phyloP scores from a whole-genome alignment of 2,329 filamentous ascomycete species.

The Raffaelea arxii region DNA sequence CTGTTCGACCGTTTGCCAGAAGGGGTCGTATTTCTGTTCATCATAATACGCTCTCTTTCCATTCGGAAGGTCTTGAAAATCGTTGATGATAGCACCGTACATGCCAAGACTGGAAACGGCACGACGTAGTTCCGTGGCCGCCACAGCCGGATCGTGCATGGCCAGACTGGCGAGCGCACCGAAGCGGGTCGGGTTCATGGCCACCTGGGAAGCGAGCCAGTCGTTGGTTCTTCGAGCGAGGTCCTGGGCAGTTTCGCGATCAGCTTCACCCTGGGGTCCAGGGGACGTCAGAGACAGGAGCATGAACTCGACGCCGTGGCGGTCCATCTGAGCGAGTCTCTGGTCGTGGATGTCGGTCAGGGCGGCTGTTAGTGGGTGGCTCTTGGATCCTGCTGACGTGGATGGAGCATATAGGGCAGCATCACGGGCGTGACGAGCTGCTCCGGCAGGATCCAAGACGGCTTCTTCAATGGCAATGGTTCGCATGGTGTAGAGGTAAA shows the following conservation, averaged over 20 bases:
- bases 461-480: slow-evolving; percentile 26
- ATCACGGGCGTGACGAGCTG: slow-evolving; percentile 18
- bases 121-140: slow-evolving; percentile 19
- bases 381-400: slow-evolving; percentile 7
- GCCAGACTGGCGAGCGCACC: slow-evolving; percentile 22
- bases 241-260: slow-evolving; percentile 15
- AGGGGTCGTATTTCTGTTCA: slow-evolving; percentile 18
- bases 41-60: slow-evolving; percentile 23
- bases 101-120: slow-evolving; percentile 22
- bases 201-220: slow-evolving; percentile 21
- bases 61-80: slow-evolving; percentile 24
- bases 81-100: slow-evolving; percentile 24
- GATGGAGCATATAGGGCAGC: slow-evolving; percentile 19
- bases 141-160: slow-evolving; percentile 21
- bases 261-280: slow-evolving; percentile 20
- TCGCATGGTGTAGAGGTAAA: slow-evolving; percentile 9
- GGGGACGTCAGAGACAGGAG: slow-evolving; percentile 24
- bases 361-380: slow-evolving; percentile 16
- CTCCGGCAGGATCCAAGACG: slow-evolving; percentile 21
- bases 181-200: slow-evolving; percentile 19
- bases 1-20: slow-evolving; percentile 22
- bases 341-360: slow-evolving; percentile 21
- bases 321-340: slow-evolving; percentile 22
- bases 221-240: slow-evolving; percentile 21
- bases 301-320: slow-evolving; percentile 26